phyloP scores from a whole-genome alignment of 208 protist genomes.

The Porcisia deanei region DNA sequence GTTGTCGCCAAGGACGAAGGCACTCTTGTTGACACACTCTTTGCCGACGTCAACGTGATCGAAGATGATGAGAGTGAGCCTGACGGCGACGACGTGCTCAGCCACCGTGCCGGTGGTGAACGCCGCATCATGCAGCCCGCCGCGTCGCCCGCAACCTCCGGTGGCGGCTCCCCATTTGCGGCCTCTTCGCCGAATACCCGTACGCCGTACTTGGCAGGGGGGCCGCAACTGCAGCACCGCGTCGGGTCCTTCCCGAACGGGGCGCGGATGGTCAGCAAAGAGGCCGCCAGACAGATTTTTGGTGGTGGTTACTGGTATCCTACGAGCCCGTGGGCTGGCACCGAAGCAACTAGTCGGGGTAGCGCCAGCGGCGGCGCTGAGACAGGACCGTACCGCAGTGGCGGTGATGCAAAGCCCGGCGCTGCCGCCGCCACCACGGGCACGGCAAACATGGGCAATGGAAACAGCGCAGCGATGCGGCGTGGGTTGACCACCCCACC shows the following conservation, averaged over 20 bases:
- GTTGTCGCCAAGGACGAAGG: slow-evolving; percentile 42
- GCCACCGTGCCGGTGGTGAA: slow-evolving; percentile 3
- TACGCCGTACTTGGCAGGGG: neutral
- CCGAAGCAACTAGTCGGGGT: neutral
- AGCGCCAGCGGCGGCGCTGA: neutral
- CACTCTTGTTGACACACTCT: slow-evolving; percentile 45
- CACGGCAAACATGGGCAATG: slow-evolving; percentile 2
- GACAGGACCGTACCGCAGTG: slow-evolving; percentile 1
- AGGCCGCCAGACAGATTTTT: slow-evolving; percentile 11
- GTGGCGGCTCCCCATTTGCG: neutral
- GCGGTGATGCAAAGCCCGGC: neutral
- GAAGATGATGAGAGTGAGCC: slow-evolving; percentile 42
- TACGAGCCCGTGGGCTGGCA: neutral
- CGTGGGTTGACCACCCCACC: neutral
- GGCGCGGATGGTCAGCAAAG: neutral
- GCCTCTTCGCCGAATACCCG: neutral
- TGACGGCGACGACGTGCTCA: slow-evolving; percentile 19
- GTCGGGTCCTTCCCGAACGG: neutral
- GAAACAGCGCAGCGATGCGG: neutral
- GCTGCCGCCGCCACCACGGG: neutral
- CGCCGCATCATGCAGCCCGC: neutral
- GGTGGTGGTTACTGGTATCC: slow-evolving; percentile 40
- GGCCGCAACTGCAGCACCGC: neutral
- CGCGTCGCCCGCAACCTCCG: neutral
- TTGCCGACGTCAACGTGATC: slow-evolving; percentile 36